A percentile compares a stretch with the other conserved stretches of the same genome.
Evolutionary conservation across 2,329 filamentous ascomycete species (phyloP).

Genomic region (Trichoderma oligosporum): DNA sequence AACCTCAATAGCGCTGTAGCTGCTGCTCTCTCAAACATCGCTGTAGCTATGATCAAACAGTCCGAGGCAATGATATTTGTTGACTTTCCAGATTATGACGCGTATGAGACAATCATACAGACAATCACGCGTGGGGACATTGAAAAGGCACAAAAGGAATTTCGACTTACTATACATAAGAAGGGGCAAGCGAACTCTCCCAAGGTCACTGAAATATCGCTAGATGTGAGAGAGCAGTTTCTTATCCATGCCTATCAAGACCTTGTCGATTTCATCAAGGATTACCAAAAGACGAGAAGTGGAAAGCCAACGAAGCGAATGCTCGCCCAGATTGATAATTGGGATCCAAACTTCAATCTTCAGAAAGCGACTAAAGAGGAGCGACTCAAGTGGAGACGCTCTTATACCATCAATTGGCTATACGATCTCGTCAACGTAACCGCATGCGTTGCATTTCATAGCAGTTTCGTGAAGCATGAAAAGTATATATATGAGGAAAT

Average conservation of each 20-base stretch:
- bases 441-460: constrained; percentile 39
- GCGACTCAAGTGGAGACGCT: constrained; percentile 43
- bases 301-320: constrained; percentile 47
- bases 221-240: constrained; percentile 44
- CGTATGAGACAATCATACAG: constrained; percentile 41
- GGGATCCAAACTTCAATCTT: constrained; percentile 42
- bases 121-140: constrained; percentile 38
- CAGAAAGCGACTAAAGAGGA: constrained; percentile 36
- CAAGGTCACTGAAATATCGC: neutral
- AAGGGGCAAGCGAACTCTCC: neutral
- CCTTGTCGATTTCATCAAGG: constrained; percentile 43
- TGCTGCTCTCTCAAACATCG: constrained; percentile 40
- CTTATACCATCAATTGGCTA: constrained; percentile 50
- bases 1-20: constrained; percentile 45
- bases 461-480: constrained; percentile 35
- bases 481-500: constrained; percentile 33
- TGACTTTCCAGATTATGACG: constrained; percentile 45
- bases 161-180: neutral
- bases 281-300: constrained; percentile 43
- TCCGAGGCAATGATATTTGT: constrained; percentile 38
- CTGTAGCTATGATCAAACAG: constrained; percentile 40
- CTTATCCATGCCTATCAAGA: constrained; percentile 41
- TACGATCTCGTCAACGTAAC: constrained; percentile 49
- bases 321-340: constrained; percentile 36
- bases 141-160: constrained; percentile 27